These are phyloP conservation scores for Blastobotrys capitulatus DNA, from an alignment of 1,139 yeast species.

Conservation along the genomic window DNA sequence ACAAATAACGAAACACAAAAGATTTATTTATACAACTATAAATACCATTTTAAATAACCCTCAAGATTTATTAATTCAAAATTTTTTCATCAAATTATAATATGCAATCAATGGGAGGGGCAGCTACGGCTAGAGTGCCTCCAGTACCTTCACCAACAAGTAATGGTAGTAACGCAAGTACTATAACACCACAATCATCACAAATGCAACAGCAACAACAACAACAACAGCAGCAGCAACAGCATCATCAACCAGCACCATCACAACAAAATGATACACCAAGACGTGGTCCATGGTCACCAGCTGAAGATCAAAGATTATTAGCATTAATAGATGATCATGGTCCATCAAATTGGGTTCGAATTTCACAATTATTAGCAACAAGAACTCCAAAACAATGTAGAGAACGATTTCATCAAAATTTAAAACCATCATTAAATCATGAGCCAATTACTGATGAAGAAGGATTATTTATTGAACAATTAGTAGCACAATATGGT, in stretches of 20 bases:
- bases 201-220: background rate
- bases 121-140: no score
- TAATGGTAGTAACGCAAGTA: no score
- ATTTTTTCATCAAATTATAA: no score
- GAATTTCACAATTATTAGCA: constrained; percentile 66
- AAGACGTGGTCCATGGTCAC: constrained; percentile 84
- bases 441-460: constrained; percentile 78
- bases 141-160: no score
- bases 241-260: no score
- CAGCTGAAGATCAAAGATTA: constrained; percentile 71
- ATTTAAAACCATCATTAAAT: constrained; percentile 77
- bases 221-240: no score
- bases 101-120: no score
- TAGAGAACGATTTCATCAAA: constrained; percentile 88
- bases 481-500: constrained; percentile 72
- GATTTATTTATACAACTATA: no score
- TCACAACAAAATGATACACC: constrained; percentile 14
- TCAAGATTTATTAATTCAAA: no score
- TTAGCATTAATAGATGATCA: constrained; percentile 62
- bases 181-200: no score
- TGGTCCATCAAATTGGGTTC: constrained; percentile 92
- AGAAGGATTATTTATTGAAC: constrained; percentile 78
- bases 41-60: no score
- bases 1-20: no score
- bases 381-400: constrained; percentile 90